phyloP scores from a whole-genome alignment of 805 yeast genomes.

The Ascoidea rubescens region DNA sequence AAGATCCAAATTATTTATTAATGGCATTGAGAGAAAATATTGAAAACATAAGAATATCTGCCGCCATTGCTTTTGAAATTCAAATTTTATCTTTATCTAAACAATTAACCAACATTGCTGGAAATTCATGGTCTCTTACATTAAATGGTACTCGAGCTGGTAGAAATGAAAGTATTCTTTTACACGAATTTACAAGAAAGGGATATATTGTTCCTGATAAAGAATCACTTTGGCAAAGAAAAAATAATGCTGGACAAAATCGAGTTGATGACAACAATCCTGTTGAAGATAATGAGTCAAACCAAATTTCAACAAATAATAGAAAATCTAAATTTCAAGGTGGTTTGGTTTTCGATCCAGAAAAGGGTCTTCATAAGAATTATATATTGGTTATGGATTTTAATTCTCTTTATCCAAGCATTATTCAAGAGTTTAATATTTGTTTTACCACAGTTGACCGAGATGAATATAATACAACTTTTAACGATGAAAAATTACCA shows the following conservation, averaged over 20 bases:
- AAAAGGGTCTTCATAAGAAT: slow-evolving; percentile 82
- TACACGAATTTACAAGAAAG: slow-evolving; percentile 79
- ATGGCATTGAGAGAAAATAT: slow-evolving; percentile 62
- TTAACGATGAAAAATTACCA: slow-evolving; percentile 52
- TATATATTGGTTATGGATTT: slow-evolving; percentile 93
- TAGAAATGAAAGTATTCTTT: slow-evolving; percentile 81
- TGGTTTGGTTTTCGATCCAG: slow-evolving; percentile 95
- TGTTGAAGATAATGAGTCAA: slow-evolving; percentile 20
- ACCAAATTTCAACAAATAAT: slow-evolving; percentile 33
- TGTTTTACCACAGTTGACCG: slow-evolving; percentile 93
- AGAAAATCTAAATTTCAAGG: slow-evolving; percentile 75
- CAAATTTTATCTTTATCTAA: slow-evolving; percentile 84
- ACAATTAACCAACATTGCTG: slow-evolving; percentile 86
- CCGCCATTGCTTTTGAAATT: slow-evolving; percentile 65
- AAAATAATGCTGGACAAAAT: slow-evolving; percentile 12
- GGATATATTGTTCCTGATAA: slow-evolving; percentile 84
- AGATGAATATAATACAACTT: slow-evolving; percentile 22
- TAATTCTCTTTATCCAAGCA: slow-evolving; percentile 93
- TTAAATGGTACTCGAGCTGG: slow-evolving; percentile 92
- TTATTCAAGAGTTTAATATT: slow-evolving; percentile 92
- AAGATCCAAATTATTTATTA: slow-evolving; percentile 51
- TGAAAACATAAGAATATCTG: slow-evolving; percentile 51
- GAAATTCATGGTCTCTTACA: slow-evolving; percentile 95
- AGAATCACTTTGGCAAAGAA: slow-evolving; percentile 28
- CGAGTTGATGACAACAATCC: slow-evolving; percentile 13